Percentiles rank a stretch among this genome's conserved stretches.
phyloP scores from a whole-genome alignment of 768 basidiomycete genomes.

The Boletus rubescentipes region DNA sequence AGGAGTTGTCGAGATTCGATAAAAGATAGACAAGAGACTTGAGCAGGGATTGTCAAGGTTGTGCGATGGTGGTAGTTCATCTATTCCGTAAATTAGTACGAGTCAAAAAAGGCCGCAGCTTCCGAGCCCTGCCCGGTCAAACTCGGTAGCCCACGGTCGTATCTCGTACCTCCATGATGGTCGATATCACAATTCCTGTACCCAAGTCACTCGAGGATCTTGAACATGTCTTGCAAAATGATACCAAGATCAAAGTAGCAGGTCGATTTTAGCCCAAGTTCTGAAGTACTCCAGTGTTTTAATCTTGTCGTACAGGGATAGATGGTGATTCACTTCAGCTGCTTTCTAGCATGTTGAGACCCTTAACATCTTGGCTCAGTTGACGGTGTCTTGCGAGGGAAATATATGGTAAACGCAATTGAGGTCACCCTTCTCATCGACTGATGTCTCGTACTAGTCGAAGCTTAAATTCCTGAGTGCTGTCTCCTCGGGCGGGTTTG shows the following conservation, averaged over 20 bases:
- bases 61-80: conserved; percentile 14
- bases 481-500: conserved; percentile 78
- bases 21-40: conserved; percentile 54
- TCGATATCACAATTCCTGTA: conserved; percentile 26
- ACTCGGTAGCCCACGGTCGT: too few species aligned
- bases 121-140: too few species aligned
- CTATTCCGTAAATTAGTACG: background rate
- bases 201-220: conserved; percentile 62
- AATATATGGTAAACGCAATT: conserved; percentile 67
- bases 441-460: conserved; percentile 53
- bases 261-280: conserved; percentile 47
- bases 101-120: too few species aligned
- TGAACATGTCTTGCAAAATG: conserved; percentile 48
- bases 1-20: conserved; percentile 49
- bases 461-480: conserved; percentile 89
- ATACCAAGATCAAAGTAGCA: conserved; percentile 91
- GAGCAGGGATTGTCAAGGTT: conserved; percentile 44
- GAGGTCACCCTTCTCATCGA: conserved; percentile 1
- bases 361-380: conserved; percentile 44
- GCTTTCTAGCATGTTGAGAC: background rate
- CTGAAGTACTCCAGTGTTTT: background rate
- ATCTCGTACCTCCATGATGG: conserved; percentile 14
- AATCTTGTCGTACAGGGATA: conserved; percentile 41
- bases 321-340: conserved; percentile 53
- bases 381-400: conserved; percentile 93